Percentiles rank a stretch among this genome's conserved stretches.
These are phyloP conservation scores for Diplodia sapinea DNA, from an alignment of 2,329 filamentous ascomycete genomes.

Conservation along the genomic window DNA sequence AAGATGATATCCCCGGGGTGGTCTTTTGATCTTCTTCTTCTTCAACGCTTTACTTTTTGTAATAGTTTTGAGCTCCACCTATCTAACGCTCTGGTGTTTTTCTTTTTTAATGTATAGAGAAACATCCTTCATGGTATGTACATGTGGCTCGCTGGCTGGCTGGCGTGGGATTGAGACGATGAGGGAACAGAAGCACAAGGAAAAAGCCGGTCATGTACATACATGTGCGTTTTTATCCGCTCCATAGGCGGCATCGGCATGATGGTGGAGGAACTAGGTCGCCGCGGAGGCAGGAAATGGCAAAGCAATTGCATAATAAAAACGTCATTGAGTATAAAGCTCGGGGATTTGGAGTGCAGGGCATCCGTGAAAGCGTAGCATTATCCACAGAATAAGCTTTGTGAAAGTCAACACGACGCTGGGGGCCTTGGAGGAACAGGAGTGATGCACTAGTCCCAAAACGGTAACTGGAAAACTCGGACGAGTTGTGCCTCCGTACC, in stretches of 20 bases:
- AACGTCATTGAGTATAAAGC: background rate
- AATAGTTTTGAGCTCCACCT: background rate
- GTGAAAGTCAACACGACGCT: background rate
- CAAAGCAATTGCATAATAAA: slow-evolving; percentile 11
- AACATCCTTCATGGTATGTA: background rate
- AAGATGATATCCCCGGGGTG: no score
- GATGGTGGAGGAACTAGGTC: background rate
- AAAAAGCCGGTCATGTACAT: background rate
- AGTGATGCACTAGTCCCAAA: no score
- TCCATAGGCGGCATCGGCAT: background rate
- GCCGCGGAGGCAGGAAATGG: slow-evolving; percentile 10
- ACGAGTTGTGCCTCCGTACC: no score
- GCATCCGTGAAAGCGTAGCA: background rate
- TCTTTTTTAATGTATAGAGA: background rate
- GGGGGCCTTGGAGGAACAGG: no score
- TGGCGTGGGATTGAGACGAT: background rate
- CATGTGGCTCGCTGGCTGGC: slow-evolving; percentile 1
- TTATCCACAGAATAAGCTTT: background rate
- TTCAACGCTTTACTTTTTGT: no score
- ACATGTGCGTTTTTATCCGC: background rate
- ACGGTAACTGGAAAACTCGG: no score
- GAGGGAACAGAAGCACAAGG: background rate
- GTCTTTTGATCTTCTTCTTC: no score
- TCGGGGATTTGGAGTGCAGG: background rate
- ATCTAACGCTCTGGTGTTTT: background rate